These are phyloP conservation scores for Mycena capillaripes DNA, from an alignment of 768 basidiomycete genomes.

Conservation along the genomic window DNA sequence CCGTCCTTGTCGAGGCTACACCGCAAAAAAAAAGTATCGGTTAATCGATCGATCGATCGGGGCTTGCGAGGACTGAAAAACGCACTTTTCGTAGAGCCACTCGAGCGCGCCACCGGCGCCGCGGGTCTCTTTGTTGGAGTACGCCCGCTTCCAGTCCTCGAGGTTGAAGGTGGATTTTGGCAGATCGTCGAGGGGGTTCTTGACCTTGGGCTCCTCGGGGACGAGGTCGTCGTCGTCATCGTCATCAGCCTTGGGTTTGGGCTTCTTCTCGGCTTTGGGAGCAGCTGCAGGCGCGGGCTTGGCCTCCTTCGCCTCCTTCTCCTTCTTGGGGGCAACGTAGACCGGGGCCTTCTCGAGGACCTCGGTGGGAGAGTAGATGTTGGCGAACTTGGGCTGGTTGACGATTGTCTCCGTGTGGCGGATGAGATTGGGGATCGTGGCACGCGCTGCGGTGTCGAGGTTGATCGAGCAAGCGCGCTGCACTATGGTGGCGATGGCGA, in stretches of 20 bases:
- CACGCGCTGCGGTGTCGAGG: constrained; percentile 76
- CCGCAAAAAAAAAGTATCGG: not conserved
- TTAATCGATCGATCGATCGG: not conserved
- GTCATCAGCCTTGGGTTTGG: constrained; percentile 66
- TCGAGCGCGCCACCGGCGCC: constrained; percentile 86
- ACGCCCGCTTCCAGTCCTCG: constrained; percentile 97
- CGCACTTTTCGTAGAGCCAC: constrained; percentile 97
- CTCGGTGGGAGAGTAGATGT: constrained; percentile 70
- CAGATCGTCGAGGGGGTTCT: constrained; percentile 95
- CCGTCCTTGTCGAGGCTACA: constrained; percentile 88
- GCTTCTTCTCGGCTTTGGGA: constrained; percentile 75
- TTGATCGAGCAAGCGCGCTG: constrained; percentile 66
- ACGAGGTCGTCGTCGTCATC: constrained; percentile 83
- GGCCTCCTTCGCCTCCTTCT: constrained; percentile 69
- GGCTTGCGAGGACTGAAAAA: constrained; percentile 21
- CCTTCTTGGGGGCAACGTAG: constrained; percentile 83
- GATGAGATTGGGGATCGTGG: constrained; percentile 80
- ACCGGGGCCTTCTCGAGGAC: constrained; percentile 80
- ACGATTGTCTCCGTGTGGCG: constrained; percentile 90
- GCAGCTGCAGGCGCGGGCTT: constrained; percentile 55
- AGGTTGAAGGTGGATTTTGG: constrained; percentile 91
- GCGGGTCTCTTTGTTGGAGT: constrained; percentile 98
- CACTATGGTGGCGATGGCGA: constrained; percentile 75
- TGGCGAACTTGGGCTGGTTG: constrained; percentile 85
- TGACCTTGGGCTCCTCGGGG: constrained; percentile 88